Evolutionary conservation across 495 filamentous ascomycete species (phyloP).

Genomic region (Tuber aestivum): DNA sequence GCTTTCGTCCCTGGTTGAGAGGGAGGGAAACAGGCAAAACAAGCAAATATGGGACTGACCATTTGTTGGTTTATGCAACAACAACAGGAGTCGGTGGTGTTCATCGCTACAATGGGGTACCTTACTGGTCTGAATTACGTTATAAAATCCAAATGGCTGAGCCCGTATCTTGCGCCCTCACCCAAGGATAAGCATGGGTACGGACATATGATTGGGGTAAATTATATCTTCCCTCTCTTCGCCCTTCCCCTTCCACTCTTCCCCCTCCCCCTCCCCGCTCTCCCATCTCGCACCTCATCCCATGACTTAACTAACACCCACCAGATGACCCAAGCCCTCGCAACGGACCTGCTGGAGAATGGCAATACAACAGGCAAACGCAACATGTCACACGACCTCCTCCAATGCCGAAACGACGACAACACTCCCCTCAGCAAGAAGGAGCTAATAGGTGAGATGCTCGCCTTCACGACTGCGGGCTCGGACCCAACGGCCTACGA

Average conservation of each 20-base stretch:
- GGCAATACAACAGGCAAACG: constrained; percentile 1
- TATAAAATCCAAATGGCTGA: neutral
- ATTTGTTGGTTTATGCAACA: neutral
- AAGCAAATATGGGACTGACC: constrained; percentile 1
- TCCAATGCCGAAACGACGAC: constrained; percentile 4
- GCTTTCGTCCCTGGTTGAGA: neutral
- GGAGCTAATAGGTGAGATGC: constrained; percentile 7
- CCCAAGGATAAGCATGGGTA: neutral
- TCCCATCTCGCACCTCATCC: neutral
- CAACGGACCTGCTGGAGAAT: neutral
- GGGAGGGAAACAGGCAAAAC: neutral
- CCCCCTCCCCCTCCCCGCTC: neutral
- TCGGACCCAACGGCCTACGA: constrained; percentile 13
- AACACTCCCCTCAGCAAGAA: constrained; percentile 1
- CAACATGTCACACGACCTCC: constrained; percentile 9
- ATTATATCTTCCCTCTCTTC: neutral
- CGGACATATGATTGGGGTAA: neutral
- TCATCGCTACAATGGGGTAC: neutral
- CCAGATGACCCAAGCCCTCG: constrained; percentile 2
- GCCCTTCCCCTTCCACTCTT: neutral
- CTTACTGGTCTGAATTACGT: constrained; percentile 4
- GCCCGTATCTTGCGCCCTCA: neutral
- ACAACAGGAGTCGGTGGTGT: constrained; percentile 1
- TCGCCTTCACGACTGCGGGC: constrained; percentile 10
- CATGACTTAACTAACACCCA: neutral